phyloP scores from a whole-genome alignment of 495 filamentous ascomycete genomes.

The Penicillium steckii region DNA sequence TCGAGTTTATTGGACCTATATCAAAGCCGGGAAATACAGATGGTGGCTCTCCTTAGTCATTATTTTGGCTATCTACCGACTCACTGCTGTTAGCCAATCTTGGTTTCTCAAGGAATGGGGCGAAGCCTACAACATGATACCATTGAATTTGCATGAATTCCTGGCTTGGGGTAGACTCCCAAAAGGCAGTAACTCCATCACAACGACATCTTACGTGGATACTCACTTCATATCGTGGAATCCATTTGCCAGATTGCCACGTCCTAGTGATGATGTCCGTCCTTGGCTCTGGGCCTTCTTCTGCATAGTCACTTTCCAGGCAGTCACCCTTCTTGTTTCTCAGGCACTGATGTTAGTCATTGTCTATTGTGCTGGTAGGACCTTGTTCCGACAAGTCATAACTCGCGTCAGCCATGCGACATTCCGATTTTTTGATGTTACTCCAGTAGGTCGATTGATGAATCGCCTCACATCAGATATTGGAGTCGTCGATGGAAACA shows the following conservation, averaged over 20 bases:
- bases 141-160: conserved; percentile 9
- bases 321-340: conserved; percentile 51
- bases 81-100: conserved; percentile 57
- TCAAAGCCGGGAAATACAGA: conserved; percentile 68
- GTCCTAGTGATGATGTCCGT: conserved; percentile 61
- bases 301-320: conserved; percentile 55
- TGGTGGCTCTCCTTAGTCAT: conserved; percentile 67
- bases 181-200: background rate
- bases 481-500: conserved; percentile 75
- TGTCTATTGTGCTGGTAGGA: conserved; percentile 70
- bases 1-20: conserved; percentile 77
- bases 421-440: conserved; percentile 85
- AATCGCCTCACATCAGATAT: conserved; percentile 86
- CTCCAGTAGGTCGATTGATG: conserved; percentile 80
- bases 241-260: conserved; percentile 58
- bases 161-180: conserved; percentile 1
- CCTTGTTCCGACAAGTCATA: conserved; percentile 68
- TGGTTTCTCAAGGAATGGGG: conserved; percentile 89
- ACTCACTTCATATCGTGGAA: conserved; percentile 24
- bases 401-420: conserved; percentile 69
- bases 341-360: conserved; percentile 66
- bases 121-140: conserved; percentile 59
- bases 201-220: conserved; percentile 10
- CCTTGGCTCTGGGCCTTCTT: conserved; percentile 74
- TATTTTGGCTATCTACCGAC: conserved; percentile 58